Percentiles rank a stretch among this genome's conserved stretches.
phyloP scores from a whole-genome alignment of 2,329 filamentous ascomycete species.

The Monilinia laxa region DNA sequence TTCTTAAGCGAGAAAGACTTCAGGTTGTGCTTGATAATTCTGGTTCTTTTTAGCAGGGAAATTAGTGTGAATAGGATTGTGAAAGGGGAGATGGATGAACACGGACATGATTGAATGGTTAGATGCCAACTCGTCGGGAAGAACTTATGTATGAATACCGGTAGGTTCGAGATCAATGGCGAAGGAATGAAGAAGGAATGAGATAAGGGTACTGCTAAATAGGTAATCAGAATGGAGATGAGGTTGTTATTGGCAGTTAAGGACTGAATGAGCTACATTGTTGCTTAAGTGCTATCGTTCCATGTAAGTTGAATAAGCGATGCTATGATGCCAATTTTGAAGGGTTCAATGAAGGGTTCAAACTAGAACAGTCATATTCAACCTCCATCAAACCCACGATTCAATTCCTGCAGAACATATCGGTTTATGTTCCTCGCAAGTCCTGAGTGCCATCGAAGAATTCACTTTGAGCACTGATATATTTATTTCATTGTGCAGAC shows the following conservation, averaged over 20 bases:
- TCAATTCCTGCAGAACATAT: too few species aligned
- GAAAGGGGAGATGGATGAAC: conserved; percentile 22
- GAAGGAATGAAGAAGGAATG: conserved; percentile 25
- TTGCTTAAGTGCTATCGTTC: background rate
- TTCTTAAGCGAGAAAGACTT: conserved; percentile 18
- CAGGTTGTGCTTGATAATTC: conserved; percentile 6
- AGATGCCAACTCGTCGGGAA: conserved; percentile 25
- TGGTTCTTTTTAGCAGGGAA: conserved; percentile 11
- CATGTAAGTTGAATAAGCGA: background rate
- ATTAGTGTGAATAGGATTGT: conserved; percentile 23
- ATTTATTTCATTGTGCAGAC: too few species aligned
- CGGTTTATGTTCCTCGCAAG: too few species aligned
- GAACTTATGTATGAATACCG: conserved; percentile 25
- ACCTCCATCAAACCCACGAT: too few species aligned
- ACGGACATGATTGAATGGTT: conserved; percentile 24
- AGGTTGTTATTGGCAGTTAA: conserved; percentile 25
- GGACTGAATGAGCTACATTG: background rate
- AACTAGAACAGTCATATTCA: background rate
- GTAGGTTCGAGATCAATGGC: conserved; percentile 20
- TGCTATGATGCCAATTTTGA: background rate
- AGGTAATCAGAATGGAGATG: conserved; percentile 26
- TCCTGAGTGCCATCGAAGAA: too few species aligned
- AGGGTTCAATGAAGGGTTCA: too few species aligned
- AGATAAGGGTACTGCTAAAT: conserved; percentile 18
- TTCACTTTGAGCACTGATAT: too few species aligned